Base-by-base conservation (phyloP, 2,329 filamentous ascomycete species). In the Pseudogymnoascus sp. region DNA sequence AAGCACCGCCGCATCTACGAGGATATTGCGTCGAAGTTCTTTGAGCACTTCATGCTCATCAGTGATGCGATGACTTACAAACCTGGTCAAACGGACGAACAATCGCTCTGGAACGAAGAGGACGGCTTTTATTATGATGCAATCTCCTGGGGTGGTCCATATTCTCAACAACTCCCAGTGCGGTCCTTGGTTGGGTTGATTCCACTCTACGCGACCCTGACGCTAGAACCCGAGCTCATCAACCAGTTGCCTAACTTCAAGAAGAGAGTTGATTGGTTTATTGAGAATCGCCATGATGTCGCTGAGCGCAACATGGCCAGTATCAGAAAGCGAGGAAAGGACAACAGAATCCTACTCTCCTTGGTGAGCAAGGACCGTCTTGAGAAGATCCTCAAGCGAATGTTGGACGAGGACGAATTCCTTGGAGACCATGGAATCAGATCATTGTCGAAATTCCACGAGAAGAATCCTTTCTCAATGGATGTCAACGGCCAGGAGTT, bases 51-150 rank as follows among this genome's bases (percentile, higher is more conserved):
- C 76, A 90, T 97, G 70, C 87, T 97, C 74, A 97, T 97, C 74
- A 95, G 91, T 70, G 94, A 97, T 76, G 94, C 93, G 62, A 97
- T 97, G 93, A 91, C 88, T 0, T 92, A 89, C 81, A 88, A 81
- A 75, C 83, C 80, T 68, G 90, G 77, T 68, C 80, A 74, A 75
- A 87, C 75, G 77, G 86, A 84, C 67, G 89, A 94, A 69, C 85
- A 90, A 70, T 96, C 92, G 34, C 78, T 97, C 6, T 97, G 93
- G 93, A 97, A 97, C 70, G 91, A 97, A 28, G 84, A 96, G 64
- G 93, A 97, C 74, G 91, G 90, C 61, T 97, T 97, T 79, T 97
- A 97, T 80, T 97, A 97, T 72, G 93, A 97, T 76, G 93, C 93
- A 25, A 97, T 97, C 65, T 95, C 92, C 1, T 97, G 91, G 85